Evolutionary conservation across 164 flowering plant genomes (phyloP), one percentile per base, ranked within the genome.

Genomic region (Kalanchoe fedtschenkoi): DNA sequence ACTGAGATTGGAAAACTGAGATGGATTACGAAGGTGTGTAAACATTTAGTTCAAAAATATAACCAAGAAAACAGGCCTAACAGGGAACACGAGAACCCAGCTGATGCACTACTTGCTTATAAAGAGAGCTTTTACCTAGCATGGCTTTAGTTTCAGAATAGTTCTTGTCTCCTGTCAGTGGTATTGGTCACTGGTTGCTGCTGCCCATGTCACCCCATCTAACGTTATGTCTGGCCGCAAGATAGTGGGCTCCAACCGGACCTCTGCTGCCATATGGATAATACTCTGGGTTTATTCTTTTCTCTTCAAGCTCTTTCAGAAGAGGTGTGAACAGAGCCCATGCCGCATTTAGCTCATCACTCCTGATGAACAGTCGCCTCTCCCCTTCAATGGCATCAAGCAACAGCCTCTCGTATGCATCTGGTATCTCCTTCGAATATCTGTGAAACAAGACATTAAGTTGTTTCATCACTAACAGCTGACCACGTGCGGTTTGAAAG

Each of bases 311-410:
- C 64, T 87, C 87, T 69, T 84, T 83, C 72, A 92, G 68, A 47
- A 89, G 51, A 10, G 98, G 96, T 9, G 96, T 78, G 75, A 92
- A 89, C 15, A 92, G 72, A 0, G 77, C 44, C 98, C 98, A 92
- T 14, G 98, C 96, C 60, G 98, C 98, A 66, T 82, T 86, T 17
- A 92, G 82, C 74, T 92, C 96, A 53, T 92, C 98, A 66, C 98
- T 92, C 70, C 98, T 74, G 28, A 92, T 89, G 74, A 92, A 92
- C 34, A 87, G 54, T 53, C 91, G 74, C 14, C 86, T 71, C 37
- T 89, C 98, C 44, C 98, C 98, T 72, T 82, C 95, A 11, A 92
- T 81, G 32, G 88, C 95, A 69, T 92, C 98, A 7, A 83, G 69
- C 13, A 92, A 79, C 24, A 89, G 78, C 73, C 89, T 76, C 77